A percentile compares a stretch with the other conserved stretches of the same genome.
These are phyloP conservation scores for Camellia lanceoleosa DNA, from an alignment of 148 eudicot species.

Conservation along the genomic window DNA sequence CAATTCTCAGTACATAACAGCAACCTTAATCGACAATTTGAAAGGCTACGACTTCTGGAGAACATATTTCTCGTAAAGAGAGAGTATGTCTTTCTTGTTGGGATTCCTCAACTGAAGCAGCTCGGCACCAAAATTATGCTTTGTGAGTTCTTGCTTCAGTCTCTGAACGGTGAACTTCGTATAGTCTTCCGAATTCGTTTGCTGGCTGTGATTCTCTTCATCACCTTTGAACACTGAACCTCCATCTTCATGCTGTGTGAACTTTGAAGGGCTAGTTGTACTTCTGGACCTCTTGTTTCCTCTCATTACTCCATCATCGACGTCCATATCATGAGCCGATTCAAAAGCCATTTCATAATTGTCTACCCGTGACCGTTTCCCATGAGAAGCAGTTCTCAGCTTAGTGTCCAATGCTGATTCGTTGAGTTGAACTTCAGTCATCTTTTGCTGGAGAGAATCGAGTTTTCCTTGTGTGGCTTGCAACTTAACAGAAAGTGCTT, in stretches of 20 bases:
- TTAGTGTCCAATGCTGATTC: conserved; percentile 75
- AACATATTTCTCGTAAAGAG: conserved; percentile 76
- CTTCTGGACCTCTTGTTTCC: conserved; percentile 64
- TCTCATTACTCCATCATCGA: conserved; percentile 36
- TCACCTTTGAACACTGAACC: conserved; percentile 60
- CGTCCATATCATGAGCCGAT: conserved; percentile 50
- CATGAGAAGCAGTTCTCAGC: conserved; percentile 67
- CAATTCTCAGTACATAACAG: neutral
- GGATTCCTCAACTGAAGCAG: conserved; percentile 71
- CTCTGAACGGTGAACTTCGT: conserved; percentile 66
- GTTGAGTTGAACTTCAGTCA: conserved; percentile 61
- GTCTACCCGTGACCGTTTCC: conserved; percentile 66
- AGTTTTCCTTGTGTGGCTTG: conserved; percentile 84
- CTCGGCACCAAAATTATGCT: conserved; percentile 74
- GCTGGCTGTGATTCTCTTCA: conserved; percentile 59
- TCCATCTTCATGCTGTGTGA: conserved; percentile 50
- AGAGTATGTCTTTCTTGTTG: conserved; percentile 69
- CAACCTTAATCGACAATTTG: neutral
- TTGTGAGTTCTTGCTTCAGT: conserved; percentile 78
- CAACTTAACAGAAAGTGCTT: conserved; percentile 71
- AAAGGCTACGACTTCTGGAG: conserved; percentile 45
- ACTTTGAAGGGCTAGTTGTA: conserved; percentile 49
- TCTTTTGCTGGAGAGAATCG: conserved; percentile 69
- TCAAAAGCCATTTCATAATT: conserved; percentile 67
- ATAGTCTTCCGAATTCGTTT: conserved; percentile 54